Evolutionary conservation across 345 rosid species (phyloP).

Genomic region (Excoecaria cochinchinensis): DNA sequence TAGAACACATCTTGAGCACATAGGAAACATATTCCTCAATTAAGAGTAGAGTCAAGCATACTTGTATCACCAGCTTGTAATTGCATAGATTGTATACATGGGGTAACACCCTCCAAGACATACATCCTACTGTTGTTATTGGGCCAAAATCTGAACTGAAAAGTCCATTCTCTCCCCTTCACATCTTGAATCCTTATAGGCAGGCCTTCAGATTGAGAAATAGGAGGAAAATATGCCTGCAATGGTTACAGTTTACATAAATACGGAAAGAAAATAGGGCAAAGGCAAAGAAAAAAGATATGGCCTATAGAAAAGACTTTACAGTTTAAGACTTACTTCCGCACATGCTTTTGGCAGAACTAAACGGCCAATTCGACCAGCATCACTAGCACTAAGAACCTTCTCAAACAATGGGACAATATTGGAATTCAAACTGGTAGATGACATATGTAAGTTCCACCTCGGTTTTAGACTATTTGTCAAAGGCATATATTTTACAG

Average conservation of each 20-base stretch:
- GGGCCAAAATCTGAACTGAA: conserved; percentile 96
- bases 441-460: too few species aligned
- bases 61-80: conserved; percentile 97
- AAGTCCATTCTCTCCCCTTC: conserved; percentile 91
- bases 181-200: conserved; percentile 92
- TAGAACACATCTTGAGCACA: conserved; percentile 5
- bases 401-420: conserved; percentile 92
- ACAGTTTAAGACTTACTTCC: conserved; percentile 53
- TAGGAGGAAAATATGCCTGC: conserved; percentile 87
- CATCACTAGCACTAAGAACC: conserved; percentile 93
- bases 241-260: too few species aligned
- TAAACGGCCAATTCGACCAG: conserved; percentile 84
- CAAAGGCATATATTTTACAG: too few species aligned
- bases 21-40: background rate
- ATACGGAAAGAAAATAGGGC: background rate
- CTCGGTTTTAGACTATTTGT: too few species aligned
- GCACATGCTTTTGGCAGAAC: conserved; percentile 95
- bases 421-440: conserved; percentile 64
- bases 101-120: conserved; percentile 90
- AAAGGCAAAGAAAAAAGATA: too few species aligned
- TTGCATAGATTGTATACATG: conserved; percentile 89
- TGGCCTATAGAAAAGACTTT: too few species aligned
- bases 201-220: conserved; percentile 81
- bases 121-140: conserved; percentile 89
- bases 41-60: conserved; percentile 29